Base-by-base conservation (phyloP, 139 green algal genomes). In the Eudorina sp. region DNA sequence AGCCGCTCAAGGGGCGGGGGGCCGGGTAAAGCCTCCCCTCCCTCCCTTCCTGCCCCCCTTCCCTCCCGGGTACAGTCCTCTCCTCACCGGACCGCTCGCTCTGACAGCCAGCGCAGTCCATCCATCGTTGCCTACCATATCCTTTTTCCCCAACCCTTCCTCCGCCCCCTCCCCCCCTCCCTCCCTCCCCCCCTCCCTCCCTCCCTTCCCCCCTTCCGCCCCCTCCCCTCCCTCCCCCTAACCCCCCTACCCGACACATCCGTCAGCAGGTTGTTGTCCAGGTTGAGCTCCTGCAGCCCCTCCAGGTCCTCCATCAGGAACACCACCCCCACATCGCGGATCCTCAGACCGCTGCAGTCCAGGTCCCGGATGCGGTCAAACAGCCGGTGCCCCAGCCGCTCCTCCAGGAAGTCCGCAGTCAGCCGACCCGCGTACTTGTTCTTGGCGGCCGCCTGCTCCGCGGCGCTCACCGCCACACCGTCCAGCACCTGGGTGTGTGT, bases 321-420 rank as follows among this genome's bases (percentile, higher is more conserved):
- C 40, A 95, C 94, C n/a, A 41, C 60, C 41, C 92, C 91, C 68
- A 91, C 68, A 43, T 97, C 94, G 11, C 90, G 90, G 0, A 97
- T 91, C 16, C 80, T 66, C 45, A 88, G 66, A 5, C 83, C 83
- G 7, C 25, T 53, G 83, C 83, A 88, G 80, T 97, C 94, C 68
- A 97, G 89, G 53, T 95, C 90, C 1, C 93, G 89, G 19, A 96
- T 92, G 77, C 80, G 58, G 73, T 92, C 85, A 90, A 95, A 95
- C 84, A 89, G 90, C 53, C 84, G 62, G 91, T 93, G 89, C 9
- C 93, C 92, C 23, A 96, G 78, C 70, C 91, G 90, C 89, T 95
- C 93, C 87, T 94, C 90, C 88, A 96, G 88, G 29, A 95, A 94
- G 51, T 95, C 93, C 8, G 92, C 27, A 5, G 93, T 97, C n/a